These are phyloP conservation scores for Podaxis mareebaensis DNA, from an alignment of 768 basidiomycete genomes.

Conservation along the genomic window DNA sequence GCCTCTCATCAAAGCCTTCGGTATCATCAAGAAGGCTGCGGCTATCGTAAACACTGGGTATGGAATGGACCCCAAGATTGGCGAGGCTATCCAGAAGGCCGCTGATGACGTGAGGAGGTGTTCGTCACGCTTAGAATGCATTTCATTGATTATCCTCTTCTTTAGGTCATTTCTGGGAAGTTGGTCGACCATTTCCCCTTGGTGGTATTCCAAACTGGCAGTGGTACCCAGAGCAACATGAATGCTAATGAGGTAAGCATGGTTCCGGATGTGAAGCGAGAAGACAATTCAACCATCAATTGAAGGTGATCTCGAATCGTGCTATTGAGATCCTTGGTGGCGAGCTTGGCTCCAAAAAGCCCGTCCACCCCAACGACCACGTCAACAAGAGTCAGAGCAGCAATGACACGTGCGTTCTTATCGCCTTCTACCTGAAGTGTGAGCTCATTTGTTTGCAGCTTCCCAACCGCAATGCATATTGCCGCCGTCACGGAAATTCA, in stretches of 20 bases:
- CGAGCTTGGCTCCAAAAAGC: slow-evolving; percentile 91
- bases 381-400: slow-evolving; percentile 99
- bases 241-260: slow-evolving; percentile 86
- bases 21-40: slow-evolving; percentile 96
- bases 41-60: slow-evolving; percentile 86
- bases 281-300: background rate
- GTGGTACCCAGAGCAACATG: slow-evolving; percentile 99
- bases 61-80: slow-evolving; percentile 87
- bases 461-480: slow-evolving; percentile 99
- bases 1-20: slow-evolving; percentile 97
- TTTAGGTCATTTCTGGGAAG: slow-evolving; percentile 94
- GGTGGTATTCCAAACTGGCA: slow-evolving; percentile 99
- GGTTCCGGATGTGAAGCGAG: background rate
- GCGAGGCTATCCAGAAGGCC: slow-evolving; percentile 86
- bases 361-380: slow-evolving; percentile 99
- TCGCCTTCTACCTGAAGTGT: background rate
- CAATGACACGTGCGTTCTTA: slow-evolving; percentile 84
- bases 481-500: slow-evolving; percentile 91
- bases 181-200: slow-evolving; percentile 95
- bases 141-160: slow-evolving; percentile 12
- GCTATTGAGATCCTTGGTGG: slow-evolving; percentile 97
- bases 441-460: slow-evolving; percentile 46
- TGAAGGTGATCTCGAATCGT: slow-evolving; percentile 93
- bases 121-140: background rate
- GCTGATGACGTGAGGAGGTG: slow-evolving; percentile 81